Base-by-base conservation (phyloP, 2,329 filamentous ascomycete species). In the Beauveria rudraprayagi region DNA sequence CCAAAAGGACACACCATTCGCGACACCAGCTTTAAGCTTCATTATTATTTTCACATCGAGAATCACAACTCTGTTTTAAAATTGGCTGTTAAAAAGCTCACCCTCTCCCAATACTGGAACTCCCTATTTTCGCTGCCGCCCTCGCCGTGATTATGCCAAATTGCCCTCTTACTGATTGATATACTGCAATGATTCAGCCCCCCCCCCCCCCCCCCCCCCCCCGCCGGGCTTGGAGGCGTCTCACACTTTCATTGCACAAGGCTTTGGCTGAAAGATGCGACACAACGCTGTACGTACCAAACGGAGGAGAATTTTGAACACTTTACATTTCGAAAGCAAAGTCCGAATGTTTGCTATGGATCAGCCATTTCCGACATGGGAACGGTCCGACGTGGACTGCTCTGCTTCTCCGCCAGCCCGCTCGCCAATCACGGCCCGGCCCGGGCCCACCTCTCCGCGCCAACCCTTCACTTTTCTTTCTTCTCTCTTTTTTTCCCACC, bases 231-330 rank as follows among this genome's bases (percentile, higher is more conserved):
- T 24, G 4, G 46, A 44, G 24, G 46, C 24, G 28, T 51, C 46
- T 50, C 28, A 26, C 24, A 26, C 3, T 26, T 26, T 5, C 24
- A 34, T 26, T 51, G 44, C 19, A 17, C 19, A 37, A 22, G 26
- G 19, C 30, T 24, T 19, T 9, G 26, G 57, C 57, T 60, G 48
- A 60, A 50, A 47, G 47, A 54, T 60, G 48, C 57, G 24, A 60
- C 53, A 47, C 17, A 26, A 47, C 40, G 28, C 28, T 30, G 8
- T 28, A 28, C 26, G 28, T 10, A 34, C 11, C 11, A 34, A 22
- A 26, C 24, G 24, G 24, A 26, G 24, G 24, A 26, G 24, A 26
- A 26, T 26, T 5, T 26, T 26, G 24, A 26, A 3, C 24, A 26
- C 24, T 26, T 26, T 26, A 26, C 24, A 26, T 26, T 46, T 11